Evolutionary conservation across 75 land plant genomes (phyloP).

Genomic region (Isoetes taiwanensis): DNA sequence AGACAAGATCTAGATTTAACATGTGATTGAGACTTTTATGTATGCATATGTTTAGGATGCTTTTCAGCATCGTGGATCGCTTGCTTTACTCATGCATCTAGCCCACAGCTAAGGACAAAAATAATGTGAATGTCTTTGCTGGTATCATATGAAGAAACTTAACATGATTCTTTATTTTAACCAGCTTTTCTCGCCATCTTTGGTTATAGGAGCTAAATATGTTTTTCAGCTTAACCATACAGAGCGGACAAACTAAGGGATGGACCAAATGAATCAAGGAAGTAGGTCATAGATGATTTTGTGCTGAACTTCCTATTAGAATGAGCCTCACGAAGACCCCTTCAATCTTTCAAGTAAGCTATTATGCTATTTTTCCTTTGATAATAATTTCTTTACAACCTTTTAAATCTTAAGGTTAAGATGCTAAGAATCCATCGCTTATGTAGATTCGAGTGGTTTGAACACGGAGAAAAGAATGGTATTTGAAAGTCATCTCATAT

Average conservation of each 20-base stretch:
- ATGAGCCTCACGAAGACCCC: constrained; percentile 15
- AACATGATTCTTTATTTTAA: too few species aligned
- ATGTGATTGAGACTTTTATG: too few species aligned
- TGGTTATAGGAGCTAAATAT: too few species aligned
- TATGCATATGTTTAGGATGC: too few species aligned
- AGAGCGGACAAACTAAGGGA: constrained; percentile 8
- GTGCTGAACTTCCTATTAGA: constrained; percentile 22
- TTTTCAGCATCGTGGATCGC: too few species aligned
- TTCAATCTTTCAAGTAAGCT: constrained; percentile 16
- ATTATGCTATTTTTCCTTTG: background rate
- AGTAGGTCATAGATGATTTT: constrained; percentile 29
- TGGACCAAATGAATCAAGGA: background rate
- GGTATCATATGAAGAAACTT: too few species aligned
- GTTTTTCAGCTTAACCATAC: too few species aligned
- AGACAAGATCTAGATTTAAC: too few species aligned
- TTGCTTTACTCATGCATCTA: too few species aligned
- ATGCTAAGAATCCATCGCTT: background rate
- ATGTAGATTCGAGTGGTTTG: constrained; percentile 18
- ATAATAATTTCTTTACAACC: background rate
- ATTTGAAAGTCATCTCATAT: constrained; percentile 13
- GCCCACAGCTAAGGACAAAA: too few species aligned
- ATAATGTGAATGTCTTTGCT: too few species aligned
- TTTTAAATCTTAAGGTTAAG: background rate
- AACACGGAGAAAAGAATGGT: constrained; percentile 17
- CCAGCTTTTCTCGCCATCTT: too few species aligned